Evolutionary conservation across 2,329 filamentous ascomycete genomes (phyloP), one percentile per base, ranked within the genome.

Genomic region (Pyricularia grisea): DNA sequence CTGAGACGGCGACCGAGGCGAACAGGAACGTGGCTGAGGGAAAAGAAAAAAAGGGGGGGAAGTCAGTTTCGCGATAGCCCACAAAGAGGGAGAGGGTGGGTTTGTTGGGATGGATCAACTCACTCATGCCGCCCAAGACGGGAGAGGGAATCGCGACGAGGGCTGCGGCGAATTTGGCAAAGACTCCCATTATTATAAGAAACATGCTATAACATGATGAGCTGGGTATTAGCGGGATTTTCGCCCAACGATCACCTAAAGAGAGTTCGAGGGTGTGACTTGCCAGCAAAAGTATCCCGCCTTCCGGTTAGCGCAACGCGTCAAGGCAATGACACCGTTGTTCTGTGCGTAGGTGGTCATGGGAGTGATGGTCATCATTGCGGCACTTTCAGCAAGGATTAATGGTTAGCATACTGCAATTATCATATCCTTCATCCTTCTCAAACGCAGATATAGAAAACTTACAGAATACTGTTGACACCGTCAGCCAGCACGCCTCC

Each of bases 281-380:
- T 71, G 78, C 78, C 86, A 93, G 75, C 89, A 91, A 66, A 89
- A 90, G 76, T 93, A 93, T 4, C 92, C 92, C 5, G 92, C 92
- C 65, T 88, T 90, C 68, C 92, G 87, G 77, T 93, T 94, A 0
- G 92, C 92, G 76, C 92, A 94, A 20, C 91, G 86, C 0, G 92
- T 95, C 64, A 95, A 82, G 0, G 92, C 90, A 71, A 95, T 94
- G 67, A 94, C 91, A 50, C 92, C 92, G 76, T 94, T 94, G 81
- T 94, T 94, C 77, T 94, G 91, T 0, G 92, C 92, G 73, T 94
- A 94, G 0, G 89, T 90, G 1, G 88, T 89, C 87, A 94, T 92
- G 33, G 92, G 91, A 0, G 91, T 92, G 73, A 92, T 91, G 66
- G 92, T 94, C 81, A 89, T 91, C 36, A 95, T 84, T 0, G 88